Evolutionary conservation across 768 basidiomycete species (phyloP).

Genomic region (Lactarius akahatsu): DNA sequence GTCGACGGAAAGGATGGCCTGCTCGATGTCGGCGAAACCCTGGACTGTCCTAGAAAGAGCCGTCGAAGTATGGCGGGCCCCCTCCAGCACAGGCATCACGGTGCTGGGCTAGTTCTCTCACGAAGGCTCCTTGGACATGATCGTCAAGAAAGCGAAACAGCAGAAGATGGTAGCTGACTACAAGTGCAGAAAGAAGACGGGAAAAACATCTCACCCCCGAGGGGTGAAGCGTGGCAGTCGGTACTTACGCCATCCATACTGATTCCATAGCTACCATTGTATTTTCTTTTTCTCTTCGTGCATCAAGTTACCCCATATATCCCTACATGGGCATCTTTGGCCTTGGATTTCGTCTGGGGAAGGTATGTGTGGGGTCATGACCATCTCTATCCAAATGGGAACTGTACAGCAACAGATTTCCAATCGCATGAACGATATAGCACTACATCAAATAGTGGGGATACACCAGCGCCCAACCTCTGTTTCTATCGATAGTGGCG

Average conservation of each 20-base stretch:
- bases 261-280: neutral
- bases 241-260: neutral
- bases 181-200: neutral
- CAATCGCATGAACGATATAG: neutral
- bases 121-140: neutral
- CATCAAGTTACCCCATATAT: neutral
- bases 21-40: neutral
- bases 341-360: neutral
- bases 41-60: neutral
- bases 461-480: neutral
- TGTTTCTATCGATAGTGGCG: constrained; percentile 1
- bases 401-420: neutral
- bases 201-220: neutral
- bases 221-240: neutral
- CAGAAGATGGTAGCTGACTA: neutral
- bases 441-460: neutral
- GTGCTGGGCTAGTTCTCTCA: neutral
- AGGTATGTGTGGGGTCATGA: neutral
- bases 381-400: neutral
- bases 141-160: neutral
- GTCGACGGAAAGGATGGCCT: neutral
- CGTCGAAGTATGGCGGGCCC: neutral
- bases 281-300: neutral
- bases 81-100: neutral
- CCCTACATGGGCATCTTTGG: neutral